phyloP scores from a whole-genome alignment of 2,329 filamentous ascomycete genomes.

The Exophiala lecanii-corni region DNA sequence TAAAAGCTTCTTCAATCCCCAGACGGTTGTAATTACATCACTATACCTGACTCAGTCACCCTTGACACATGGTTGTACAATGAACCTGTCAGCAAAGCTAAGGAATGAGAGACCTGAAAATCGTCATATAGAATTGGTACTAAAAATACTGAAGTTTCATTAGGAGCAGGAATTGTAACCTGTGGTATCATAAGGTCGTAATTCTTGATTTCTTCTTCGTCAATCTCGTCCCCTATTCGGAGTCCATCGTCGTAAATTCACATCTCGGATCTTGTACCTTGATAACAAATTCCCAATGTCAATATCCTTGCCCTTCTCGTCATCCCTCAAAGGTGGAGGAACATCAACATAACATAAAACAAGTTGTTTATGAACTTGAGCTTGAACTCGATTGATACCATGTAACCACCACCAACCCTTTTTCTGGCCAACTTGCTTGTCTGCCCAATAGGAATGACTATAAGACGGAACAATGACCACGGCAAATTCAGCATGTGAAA shows the following conservation, averaged over 20 bases:
- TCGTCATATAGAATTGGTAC: no score
- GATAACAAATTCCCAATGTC: constrained; percentile 62
- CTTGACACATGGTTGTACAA: no score
- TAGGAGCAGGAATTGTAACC: no score
- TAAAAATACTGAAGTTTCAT: no score
- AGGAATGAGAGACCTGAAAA: no score
- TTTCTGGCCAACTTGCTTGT: constrained; percentile 44
- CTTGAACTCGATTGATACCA: constrained; percentile 81
- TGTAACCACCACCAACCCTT: constrained; percentile 60
- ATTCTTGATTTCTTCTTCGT: no score
- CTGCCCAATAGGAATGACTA: constrained; percentile 64
- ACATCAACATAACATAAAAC: constrained; percentile 89
- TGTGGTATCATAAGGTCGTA: no score
- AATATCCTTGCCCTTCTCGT: constrained; percentile 33
- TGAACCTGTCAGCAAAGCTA: no score
- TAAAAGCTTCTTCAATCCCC: no score
- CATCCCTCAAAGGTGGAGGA: constrained; percentile 58
- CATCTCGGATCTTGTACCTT: constrained; percentile 72
- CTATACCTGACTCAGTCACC: no score
- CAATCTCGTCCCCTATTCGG: constrained; percentile 70
- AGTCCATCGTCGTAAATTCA: constrained; percentile 77
- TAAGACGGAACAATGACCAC: constrained; percentile 81
- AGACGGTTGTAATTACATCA: no score
- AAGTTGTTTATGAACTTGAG: constrained; percentile 84
- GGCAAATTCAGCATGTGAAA: constrained; percentile 91